Evolutionary conservation across 2,329 filamentous ascomycete species (phyloP).

Genomic region (Stachybotrys chartarum): DNA sequence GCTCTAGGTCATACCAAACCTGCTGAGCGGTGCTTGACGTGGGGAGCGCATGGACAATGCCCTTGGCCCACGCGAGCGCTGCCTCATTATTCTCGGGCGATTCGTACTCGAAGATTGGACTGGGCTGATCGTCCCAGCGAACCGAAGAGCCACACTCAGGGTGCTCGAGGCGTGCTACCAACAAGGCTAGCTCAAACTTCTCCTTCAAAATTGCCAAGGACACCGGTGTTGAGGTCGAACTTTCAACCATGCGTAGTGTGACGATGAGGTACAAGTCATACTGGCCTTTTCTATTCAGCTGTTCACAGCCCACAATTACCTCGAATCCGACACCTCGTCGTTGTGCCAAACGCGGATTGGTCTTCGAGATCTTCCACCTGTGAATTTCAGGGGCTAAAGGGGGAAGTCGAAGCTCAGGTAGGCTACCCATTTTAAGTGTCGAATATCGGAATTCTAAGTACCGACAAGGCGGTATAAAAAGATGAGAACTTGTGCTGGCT

Average conservation of each 20-base stretch:
- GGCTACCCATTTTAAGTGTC: background rate
- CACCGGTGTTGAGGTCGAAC: background rate
- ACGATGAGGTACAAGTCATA: slow-evolving; percentile 1
- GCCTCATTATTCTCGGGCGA: slow-evolving; percentile 1
- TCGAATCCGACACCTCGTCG: background rate
- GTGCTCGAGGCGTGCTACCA: slow-evolving; percentile 1
- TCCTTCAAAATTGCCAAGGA: slow-evolving; percentile 1
- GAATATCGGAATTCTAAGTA: background rate
- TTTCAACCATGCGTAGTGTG: background rate
- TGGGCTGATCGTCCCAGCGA: slow-evolving; percentile 1
- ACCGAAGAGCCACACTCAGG: slow-evolving; percentile 2
- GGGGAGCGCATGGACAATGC: background rate
- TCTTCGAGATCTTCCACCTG: background rate
- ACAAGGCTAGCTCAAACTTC: slow-evolving; percentile 2
- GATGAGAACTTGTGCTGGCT: too few relatives aligned
- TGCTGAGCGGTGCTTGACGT: background rate
- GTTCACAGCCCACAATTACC: slow-evolving; percentile 1
- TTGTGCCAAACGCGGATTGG: slow-evolving; percentile 1
- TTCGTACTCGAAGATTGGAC: slow-evolving; percentile 1
- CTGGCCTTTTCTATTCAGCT: slow-evolving; percentile 1
- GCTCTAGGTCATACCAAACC: background rate
- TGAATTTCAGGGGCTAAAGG: background rate
- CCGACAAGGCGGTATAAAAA: too few relatives aligned
- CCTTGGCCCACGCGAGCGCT: slow-evolving; percentile 1
- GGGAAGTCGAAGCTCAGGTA: background rate